Percentiles rank a stretch among this genome's conserved stretches.
Evolutionary conservation across 1,139 yeast genomes (phyloP).

Genomic region (Blastobotrys illinoisensis): DNA sequence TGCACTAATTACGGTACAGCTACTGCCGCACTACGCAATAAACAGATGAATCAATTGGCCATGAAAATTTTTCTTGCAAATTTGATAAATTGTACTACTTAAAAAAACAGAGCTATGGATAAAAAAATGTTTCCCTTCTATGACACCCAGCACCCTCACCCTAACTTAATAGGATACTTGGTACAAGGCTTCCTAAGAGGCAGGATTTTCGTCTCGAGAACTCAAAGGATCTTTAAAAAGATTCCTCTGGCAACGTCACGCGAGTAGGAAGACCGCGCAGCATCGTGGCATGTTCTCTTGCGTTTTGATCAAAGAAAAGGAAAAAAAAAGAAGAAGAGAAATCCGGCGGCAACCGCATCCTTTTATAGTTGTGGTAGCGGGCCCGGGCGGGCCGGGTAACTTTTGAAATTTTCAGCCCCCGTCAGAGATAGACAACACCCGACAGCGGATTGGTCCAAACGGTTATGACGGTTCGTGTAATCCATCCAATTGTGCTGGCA

Average conservation of each 20-base stretch:
- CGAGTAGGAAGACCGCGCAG: constrained; percentile 25
- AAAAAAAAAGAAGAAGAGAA: constrained; percentile 15
- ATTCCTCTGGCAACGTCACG: constrained; percentile 36
- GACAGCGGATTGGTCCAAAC: not conserved
- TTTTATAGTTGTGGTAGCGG: constrained; percentile 6
- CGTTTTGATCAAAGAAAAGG: constrained; percentile 37
- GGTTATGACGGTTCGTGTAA: not conserved
- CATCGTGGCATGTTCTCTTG: constrained; percentile 36
- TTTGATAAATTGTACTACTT: not conserved
- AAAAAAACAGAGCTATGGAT: not conserved
- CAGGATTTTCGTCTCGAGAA: constrained; percentile 37
- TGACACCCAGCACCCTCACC: constrained; percentile 36
- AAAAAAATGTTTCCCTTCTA: constrained; percentile 34
- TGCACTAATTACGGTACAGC: no score
- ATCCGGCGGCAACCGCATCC: not conserved
- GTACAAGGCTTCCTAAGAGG: constrained; percentile 38
- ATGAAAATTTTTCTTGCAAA: no score
- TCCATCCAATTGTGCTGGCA: constrained; percentile 3
- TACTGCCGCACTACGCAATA: no score
- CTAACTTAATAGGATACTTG: constrained; percentile 30
- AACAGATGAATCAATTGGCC: no score
- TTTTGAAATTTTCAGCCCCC: constrained; percentile 1
- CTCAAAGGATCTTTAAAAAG: constrained; percentile 19
- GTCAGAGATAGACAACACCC: not conserved
- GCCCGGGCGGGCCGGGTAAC: not conserved